phyloP scores from a whole-genome alignment of 805 yeast genomes.

The Wickerhamomyces subpelliculosus region DNA sequence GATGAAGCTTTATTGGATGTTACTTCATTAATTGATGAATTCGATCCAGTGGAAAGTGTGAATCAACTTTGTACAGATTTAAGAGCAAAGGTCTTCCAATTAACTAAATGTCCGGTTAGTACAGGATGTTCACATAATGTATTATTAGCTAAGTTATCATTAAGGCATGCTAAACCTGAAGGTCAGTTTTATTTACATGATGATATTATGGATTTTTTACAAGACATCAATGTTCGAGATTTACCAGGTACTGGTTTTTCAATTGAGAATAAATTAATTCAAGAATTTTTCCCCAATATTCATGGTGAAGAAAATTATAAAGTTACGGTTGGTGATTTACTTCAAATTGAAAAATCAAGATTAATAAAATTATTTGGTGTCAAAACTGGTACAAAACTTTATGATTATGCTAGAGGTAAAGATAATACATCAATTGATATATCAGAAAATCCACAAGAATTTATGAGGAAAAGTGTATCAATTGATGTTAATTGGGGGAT shows the following conservation, averaged over 20 bases:
- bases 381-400: constrained; percentile 62
- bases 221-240: constrained; percentile 24
- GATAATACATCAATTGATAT: constrained; percentile 58
- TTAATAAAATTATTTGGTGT: constrained; percentile 52
- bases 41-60: constrained; percentile 20
- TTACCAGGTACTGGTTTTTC: constrained; percentile 62
- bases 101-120: constrained; percentile 64
- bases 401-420: constrained; percentile 53
- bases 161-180: constrained; percentile 73
- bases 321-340: constrained; percentile 33
- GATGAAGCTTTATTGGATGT: constrained; percentile 87
- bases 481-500: constrained; percentile 92
- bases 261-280: constrained; percentile 38
- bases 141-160: constrained; percentile 68
- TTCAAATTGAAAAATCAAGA: constrained; percentile 24
- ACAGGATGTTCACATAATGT: constrained; percentile 75
- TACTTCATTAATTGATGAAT: constrained; percentile 25
- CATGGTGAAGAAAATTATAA: constrained; percentile 4
- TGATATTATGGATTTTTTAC: constrained; percentile 26
- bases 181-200: constrained; percentile 42
- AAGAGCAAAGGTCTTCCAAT: constrained; percentile 31
- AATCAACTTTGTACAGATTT: constrained; percentile 19
- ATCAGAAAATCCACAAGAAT: constrained; percentile 38
- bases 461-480: constrained; percentile 69
- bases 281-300: constrained; percentile 19